Percentiles rank a stretch among this genome's conserved stretches.
Evolutionary conservation across 1,284 basidiomycete genomes (phyloP).

Genomic region (Heterobasidion occidentale): DNA sequence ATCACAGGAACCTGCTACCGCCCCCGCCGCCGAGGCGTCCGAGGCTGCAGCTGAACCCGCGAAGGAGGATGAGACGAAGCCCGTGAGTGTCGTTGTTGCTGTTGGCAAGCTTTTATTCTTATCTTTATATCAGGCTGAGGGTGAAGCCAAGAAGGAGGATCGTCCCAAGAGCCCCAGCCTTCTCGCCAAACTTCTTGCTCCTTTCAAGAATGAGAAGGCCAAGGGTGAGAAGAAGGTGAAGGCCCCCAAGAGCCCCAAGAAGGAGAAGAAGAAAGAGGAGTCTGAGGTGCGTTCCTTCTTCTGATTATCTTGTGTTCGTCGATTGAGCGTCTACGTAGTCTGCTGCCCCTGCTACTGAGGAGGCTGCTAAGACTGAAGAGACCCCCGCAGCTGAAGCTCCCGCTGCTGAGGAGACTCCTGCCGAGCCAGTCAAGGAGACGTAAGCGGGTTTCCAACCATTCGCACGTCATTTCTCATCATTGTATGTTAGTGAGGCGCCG

Average conservation of each 20-base stretch:
- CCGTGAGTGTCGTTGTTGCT: constrained; percentile 33
- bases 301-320: constrained; percentile 14
- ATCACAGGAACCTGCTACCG: constrained; percentile 22
- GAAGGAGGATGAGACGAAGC: constrained; percentile 37
- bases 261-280: constrained; percentile 65
- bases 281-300: constrained; percentile 33
- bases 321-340: constrained; percentile 15
- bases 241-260: constrained; percentile 33
- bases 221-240: constrained; percentile 58
- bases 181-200: constrained; percentile 62
- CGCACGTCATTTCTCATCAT: background rate
- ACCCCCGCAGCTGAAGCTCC: constrained; percentile 20
- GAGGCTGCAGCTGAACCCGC: constrained; percentile 27
- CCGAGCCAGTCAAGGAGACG: constrained; percentile 53
- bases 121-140: constrained; percentile 20
- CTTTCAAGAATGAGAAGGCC: constrained; percentile 45
- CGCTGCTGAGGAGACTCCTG: constrained; percentile 29
- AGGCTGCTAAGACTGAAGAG: constrained; percentile 20
- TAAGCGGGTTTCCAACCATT: constrained; percentile 22
- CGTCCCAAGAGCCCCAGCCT: constrained; percentile 71
- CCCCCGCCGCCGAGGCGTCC: constrained; percentile 27
- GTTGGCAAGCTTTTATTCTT: constrained; percentile 1
- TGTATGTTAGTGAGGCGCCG: background rate
- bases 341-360: constrained; percentile 29
- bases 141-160: constrained; percentile 61